phyloP scores from a whole-genome alignment of 2,329 filamentous ascomycete species.

The Ophiocordyceps polyrhachis-furcata region DNA sequence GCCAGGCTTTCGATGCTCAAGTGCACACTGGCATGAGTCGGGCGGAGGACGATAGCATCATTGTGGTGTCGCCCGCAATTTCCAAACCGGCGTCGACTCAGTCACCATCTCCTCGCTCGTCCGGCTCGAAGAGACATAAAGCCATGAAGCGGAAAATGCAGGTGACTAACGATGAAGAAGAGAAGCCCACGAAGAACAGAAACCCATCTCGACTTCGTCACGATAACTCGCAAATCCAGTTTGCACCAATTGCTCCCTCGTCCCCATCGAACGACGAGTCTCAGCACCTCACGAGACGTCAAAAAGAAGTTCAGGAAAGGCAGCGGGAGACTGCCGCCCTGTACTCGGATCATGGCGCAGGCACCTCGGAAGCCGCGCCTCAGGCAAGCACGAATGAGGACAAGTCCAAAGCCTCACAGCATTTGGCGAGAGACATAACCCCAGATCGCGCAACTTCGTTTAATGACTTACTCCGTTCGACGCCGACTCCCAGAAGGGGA shows the following conservation, averaged over 20 bases:
- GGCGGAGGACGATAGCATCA: slow-evolving; percentile 24
- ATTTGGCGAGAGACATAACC: slow-evolving; percentile 19
- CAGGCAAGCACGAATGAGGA: slow-evolving; percentile 4
- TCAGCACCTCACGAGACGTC: slow-evolving; percentile 59
- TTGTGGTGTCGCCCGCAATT: slow-evolving; percentile 13
- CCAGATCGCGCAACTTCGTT: slow-evolving; percentile 25
- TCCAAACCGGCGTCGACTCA: slow-evolving; percentile 8
- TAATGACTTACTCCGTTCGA: slow-evolving; percentile 36
- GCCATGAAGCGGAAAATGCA: slow-evolving; percentile 12
- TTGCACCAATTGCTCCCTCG: slow-evolving; percentile 48
- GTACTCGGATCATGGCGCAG: slow-evolving; percentile 33
- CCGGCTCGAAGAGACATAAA: slow-evolving; percentile 6
- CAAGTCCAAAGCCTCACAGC: slow-evolving; percentile 3
- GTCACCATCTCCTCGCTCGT: slow-evolving; percentile 3
- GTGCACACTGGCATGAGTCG: slow-evolving; percentile 26
- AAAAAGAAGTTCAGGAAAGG: slow-evolving; percentile 57
- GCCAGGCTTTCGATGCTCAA: slow-evolving; percentile 19
- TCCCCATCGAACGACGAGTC: slow-evolving; percentile 36
- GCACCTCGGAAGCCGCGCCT: slow-evolving; percentile 6
- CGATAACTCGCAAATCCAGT: slow-evolving; percentile 67
- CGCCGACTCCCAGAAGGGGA: slow-evolving; percentile 40
- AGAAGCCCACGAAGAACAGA: slow-evolving; percentile 9
- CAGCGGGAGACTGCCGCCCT: slow-evolving; percentile 48
- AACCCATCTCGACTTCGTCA: slow-evolving; percentile 44
- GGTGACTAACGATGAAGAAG: slow-evolving; percentile 9